These are phyloP conservation scores for Hibiscus mutabilis DNA, from an alignment of 345 rosid species.

Conservation along the genomic window DNA sequence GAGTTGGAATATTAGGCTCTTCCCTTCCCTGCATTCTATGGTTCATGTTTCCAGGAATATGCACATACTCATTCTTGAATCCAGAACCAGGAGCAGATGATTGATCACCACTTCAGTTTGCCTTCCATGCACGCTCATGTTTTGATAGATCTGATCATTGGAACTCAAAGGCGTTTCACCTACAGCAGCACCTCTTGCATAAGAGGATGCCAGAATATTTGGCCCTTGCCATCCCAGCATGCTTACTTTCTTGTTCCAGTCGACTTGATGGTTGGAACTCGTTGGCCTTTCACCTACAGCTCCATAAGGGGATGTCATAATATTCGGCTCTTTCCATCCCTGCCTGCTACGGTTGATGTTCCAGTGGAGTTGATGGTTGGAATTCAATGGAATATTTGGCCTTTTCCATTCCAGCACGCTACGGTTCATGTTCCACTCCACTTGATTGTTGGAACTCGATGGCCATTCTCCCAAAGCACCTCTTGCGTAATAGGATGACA, in stretches of 20 bases:
- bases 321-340: neutral
- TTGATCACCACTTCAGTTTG: neutral
- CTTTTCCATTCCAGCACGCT: neutral
- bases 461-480: too few species aligned
- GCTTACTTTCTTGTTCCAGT: neutral
- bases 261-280: neutral
- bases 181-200: neutral
- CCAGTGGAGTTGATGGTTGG: too few species aligned
- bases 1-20: neutral
- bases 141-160: neutral
- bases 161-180: neutral
- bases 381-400: too few species aligned
- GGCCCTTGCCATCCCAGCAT: neutral
- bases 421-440: too few species aligned
- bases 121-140: neutral
- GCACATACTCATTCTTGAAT: too few species aligned
- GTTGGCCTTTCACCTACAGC: neutral
- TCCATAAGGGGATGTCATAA: neutral
- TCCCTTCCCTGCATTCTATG: neutral
- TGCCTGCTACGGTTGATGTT: too few species aligned
- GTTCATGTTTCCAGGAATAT: neutral
- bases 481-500: too few species aligned
- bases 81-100: neutral
- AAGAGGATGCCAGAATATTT: neutral
- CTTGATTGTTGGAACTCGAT: too few species aligned